A percentile compares a stretch with the other conserved stretches of the same genome.
Conservation (phyloP, 1,284 basidiomycete genomes). For the Moesziomyces sp. region DNA sequence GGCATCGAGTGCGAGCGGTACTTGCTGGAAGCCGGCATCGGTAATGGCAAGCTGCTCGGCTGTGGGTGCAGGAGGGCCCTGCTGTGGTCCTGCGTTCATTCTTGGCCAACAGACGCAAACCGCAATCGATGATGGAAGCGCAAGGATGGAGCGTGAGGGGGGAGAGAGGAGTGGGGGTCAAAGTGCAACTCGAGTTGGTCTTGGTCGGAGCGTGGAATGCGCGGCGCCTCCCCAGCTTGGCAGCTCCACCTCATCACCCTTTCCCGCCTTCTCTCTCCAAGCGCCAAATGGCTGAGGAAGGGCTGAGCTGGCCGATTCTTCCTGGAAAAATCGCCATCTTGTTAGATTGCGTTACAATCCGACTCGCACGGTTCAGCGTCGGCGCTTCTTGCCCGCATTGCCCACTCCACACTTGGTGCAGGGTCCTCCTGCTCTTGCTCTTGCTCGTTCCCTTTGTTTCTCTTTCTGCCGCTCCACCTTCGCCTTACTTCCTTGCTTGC, state of each 20-base stretch:
- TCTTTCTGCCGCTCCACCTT: not conserved
- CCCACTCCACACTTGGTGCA: not conserved
- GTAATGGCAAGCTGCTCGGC: slow-evolving; percentile 60
- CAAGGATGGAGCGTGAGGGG: no score
- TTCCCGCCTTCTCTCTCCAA: not conserved
- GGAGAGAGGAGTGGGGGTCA: no score
- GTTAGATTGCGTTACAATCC: no score
- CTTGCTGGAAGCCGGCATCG: slow-evolving; percentile 52
- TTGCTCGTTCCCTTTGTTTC: not conserved
- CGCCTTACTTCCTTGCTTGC: no score
- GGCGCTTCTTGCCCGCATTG: no score
- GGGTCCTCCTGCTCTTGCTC: not conserved
- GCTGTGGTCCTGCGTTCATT: slow-evolving; percentile 44
- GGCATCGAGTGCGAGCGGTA: slow-evolving; percentile 52
- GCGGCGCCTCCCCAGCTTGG: not conserved
- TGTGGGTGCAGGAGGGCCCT: slow-evolving; percentile 55
- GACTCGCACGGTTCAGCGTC: no score
- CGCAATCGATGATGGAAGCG: no score
- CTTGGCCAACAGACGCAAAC: not conserved
- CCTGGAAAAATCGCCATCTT: no score
- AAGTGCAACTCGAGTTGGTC: no score
- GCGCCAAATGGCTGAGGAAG: no score
- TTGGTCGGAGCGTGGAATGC: no score
- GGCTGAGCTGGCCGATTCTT: no score
- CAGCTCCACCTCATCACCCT: slow-evolving; percentile 17